A percentile compares a stretch with the other conserved stretches of the same genome.
Evolutionary conservation across 306 rosid genomes (phyloP).

Genomic region (Phaseolus lunatus): DNA sequence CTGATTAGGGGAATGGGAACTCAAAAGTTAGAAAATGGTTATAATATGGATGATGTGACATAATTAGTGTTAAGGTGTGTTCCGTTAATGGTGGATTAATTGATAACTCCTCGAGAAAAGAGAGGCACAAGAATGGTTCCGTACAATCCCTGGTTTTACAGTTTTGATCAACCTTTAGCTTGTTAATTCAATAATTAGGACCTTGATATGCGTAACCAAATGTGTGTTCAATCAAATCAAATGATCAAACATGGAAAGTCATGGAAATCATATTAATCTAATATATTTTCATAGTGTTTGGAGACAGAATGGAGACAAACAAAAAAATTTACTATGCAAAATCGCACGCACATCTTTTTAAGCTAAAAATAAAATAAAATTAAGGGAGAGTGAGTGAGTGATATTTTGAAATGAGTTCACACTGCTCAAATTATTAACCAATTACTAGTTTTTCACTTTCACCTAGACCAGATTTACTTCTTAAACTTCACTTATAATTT

Average conservation of each 20-base stretch:
- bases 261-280: conserved; percentile 35
- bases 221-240: conserved; percentile 57
- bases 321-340: conserved; percentile 22
- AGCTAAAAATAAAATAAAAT: conserved; percentile 25
- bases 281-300: conserved; percentile 28
- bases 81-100: conserved; percentile 27
- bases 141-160: conserved; percentile 30
- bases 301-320: conserved; percentile 45
- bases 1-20: conserved; percentile 40
- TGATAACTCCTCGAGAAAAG: conserved; percentile 7
- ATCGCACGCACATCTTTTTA: conserved; percentile 37
- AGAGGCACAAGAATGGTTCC: conserved; percentile 20
- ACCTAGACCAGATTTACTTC: neutral
- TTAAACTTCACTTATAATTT: neutral
- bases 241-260: conserved; percentile 45
- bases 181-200: conserved; percentile 50
- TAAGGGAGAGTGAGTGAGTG: neutral
- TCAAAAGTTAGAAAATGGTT: conserved; percentile 39
- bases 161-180: conserved; percentile 24
- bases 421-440: neutral
- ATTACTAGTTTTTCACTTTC: neutral
- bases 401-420: conserved; percentile 3
- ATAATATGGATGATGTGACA: conserved; percentile 43
- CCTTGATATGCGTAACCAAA: conserved; percentile 36
- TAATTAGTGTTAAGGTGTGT: conserved; percentile 29